Conservation (phyloP, 257 asterid genomes). For the Jacaranda mimosifolia region DNA sequence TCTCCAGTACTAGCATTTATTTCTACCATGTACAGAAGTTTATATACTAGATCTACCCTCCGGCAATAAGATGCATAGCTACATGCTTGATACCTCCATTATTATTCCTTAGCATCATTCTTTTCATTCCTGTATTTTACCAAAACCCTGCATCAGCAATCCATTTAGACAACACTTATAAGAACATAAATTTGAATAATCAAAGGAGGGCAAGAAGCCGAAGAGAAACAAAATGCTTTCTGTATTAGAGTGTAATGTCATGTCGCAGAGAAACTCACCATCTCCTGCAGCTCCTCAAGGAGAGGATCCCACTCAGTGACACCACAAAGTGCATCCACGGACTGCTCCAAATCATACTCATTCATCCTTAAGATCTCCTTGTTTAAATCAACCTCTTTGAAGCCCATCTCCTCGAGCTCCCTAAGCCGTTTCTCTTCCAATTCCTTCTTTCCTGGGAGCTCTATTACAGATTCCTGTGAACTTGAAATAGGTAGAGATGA, state of each 20-base stretch:
- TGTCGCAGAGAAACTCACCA: conserved; percentile 52
- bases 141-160: conserved; percentile 68
- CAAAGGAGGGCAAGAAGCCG: not conserved
- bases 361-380: conserved; percentile 76
- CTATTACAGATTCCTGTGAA: not conserved
- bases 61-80: conserved; percentile 80
- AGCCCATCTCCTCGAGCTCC: conserved; percentile 88
- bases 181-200: not conserved
- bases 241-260: too few species aligned
- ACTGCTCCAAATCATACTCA: conserved; percentile 68
- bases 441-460: conserved; percentile 28
- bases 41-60: conserved; percentile 44
- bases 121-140: conserved; percentile 57
- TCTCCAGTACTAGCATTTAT: conserved; percentile 30
- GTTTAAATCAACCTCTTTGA: conserved; percentile 72
- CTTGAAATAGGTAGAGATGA: too few species aligned
- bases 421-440: conserved; percentile 65
- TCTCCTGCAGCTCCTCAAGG: conserved; percentile 80
- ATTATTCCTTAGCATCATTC: conserved; percentile 77
- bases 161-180: not conserved
- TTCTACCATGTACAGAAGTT: conserved; percentile 22
- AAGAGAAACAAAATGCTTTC: not conserved
- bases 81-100: conserved; percentile 83
- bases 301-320: conserved; percentile 81
- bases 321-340: conserved; percentile 79